A percentile compares a stretch with the other conserved stretches of the same genome.
Conservation (phyloP, 176 grass and related monocot species). For the Paspalum vaginatum region DNA sequence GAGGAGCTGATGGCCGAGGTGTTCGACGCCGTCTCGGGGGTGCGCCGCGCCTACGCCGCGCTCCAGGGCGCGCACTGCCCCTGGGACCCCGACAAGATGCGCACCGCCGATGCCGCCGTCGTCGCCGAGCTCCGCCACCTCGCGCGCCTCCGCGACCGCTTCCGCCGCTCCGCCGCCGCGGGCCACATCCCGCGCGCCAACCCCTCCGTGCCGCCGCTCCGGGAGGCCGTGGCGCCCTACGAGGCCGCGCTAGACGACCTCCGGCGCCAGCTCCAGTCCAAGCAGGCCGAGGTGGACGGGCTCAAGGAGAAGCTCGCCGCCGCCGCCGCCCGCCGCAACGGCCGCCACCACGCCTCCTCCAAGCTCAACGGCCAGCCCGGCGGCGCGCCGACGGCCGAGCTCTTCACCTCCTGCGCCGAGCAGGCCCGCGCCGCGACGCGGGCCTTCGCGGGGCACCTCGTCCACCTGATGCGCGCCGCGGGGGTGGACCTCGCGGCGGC, state of each 20-base stretch:
- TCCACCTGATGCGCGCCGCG: conserved; percentile 62
- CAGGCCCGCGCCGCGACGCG: conserved; percentile 67
- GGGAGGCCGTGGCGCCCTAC: conserved; percentile 84
- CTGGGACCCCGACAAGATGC: conserved; percentile 91
- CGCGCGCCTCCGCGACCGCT: conserved; percentile 73
- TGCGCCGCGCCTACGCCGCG: conserved; percentile 71
- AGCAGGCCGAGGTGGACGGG: conserved; percentile 78
- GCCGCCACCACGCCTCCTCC: conserved; percentile 42
- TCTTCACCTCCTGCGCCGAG: conserved; percentile 70
- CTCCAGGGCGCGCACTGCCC: conserved; percentile 88
- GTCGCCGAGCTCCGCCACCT: conserved; percentile 88
- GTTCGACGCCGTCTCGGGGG: conserved; percentile 78
- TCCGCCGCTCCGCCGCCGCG: conserved; percentile 59
- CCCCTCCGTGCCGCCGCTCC: conserved; percentile 43
- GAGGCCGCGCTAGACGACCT: conserved; percentile 91
- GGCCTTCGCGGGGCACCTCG: conserved; percentile 74
- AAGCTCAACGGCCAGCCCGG: conserved; percentile 23
- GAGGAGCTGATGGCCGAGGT: conserved; percentile 81
- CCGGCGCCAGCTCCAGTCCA: conserved; percentile 71
- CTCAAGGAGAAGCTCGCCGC: conserved; percentile 68
- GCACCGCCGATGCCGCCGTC: conserved; percentile 64
- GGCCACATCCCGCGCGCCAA: conserved; percentile 27
- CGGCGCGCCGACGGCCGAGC: conserved; percentile 59
- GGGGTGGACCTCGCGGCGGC: conserved; percentile 65
- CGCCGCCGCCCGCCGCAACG: conserved; percentile 41